These are phyloP conservation scores for Leucosporidium yakuticum DNA, from an alignment of 768 basidiomycete species.

Conservation along the genomic window DNA sequence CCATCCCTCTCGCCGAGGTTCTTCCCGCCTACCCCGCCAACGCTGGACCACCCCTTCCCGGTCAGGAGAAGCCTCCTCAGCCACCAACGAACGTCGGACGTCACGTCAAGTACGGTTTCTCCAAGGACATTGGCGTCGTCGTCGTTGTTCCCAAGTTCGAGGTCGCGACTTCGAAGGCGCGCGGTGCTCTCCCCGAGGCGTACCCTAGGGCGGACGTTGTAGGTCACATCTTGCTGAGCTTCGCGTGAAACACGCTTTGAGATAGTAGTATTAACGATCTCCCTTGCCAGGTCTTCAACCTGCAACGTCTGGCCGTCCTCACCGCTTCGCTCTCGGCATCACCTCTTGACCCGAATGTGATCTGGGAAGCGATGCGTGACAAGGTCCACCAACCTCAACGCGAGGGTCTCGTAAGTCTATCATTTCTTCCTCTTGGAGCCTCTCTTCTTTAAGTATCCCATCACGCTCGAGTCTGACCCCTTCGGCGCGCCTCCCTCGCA, in stretches of 20 bases:
- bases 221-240: constrained; percentile 41
- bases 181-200: constrained; percentile 72
- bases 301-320: constrained; percentile 90
- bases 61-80: constrained; percentile 59
- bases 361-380: constrained; percentile 99
- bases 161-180: constrained; percentile 88
- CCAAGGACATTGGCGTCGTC: constrained; percentile 74
- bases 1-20: constrained; percentile 90
- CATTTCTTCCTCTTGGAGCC: background rate
- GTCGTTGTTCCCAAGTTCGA: constrained; percentile 94
- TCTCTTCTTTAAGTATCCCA: background rate
- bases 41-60: constrained; percentile 50
- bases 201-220: constrained; percentile 92
- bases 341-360: constrained; percentile 90
- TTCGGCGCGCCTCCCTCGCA: constrained; percentile 41
- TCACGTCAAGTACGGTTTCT: constrained; percentile 84
- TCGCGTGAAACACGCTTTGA: background rate
- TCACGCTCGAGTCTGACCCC: background rate
- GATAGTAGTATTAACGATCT: background rate
- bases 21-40: constrained; percentile 91
- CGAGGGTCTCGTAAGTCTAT: constrained; percentile 53
- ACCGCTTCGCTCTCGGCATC: constrained; percentile 85
- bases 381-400: constrained; percentile 95
- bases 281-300: constrained; percentile 76
- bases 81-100: constrained; percentile 90